Conservation (phyloP, 2,329 filamentous ascomycete species). For the Arthroderma sp. region DNA sequence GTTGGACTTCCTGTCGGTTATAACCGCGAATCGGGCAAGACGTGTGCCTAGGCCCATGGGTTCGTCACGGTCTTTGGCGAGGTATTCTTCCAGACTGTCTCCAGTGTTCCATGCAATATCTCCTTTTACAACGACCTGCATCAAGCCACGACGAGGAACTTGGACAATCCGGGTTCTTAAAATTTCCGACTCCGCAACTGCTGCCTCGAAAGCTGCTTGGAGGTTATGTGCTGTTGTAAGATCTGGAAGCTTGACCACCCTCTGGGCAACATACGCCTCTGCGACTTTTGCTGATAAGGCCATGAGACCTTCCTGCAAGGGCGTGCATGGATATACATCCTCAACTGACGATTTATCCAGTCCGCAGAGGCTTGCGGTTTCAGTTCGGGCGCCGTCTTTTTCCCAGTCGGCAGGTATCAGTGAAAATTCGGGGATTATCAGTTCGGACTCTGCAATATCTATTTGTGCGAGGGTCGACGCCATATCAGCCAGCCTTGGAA, state of each 20-base stretch:
- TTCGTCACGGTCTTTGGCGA: constrained; percentile 8
- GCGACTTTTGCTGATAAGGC: constrained; percentile 25
- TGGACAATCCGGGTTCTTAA: constrained; percentile 27
- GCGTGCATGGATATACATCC: constrained; percentile 21
- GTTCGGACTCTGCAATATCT: background rate
- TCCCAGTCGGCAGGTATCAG: constrained; percentile 8
- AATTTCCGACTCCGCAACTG: constrained; percentile 23
- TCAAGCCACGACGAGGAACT: background rate
- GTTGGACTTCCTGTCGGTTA: background rate
- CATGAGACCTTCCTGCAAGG: constrained; percentile 29
- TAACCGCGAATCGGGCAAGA: constrained; percentile 13
- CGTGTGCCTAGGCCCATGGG: constrained; percentile 14
- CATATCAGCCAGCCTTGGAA: constrained; percentile 20
- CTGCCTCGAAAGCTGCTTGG: constrained; percentile 25
- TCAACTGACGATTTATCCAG: constrained; percentile 12
- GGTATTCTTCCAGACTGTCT: constrained; percentile 8
- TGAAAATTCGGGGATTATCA: constrained; percentile 6
- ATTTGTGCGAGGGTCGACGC: constrained; percentile 11
- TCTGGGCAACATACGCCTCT: constrained; percentile 29
- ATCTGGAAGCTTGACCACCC: constrained; percentile 18
- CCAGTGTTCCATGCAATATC: constrained; percentile 12
- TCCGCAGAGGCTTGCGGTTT: constrained; percentile 9
- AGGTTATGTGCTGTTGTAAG: constrained; percentile 18
- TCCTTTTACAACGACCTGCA: constrained; percentile 16
- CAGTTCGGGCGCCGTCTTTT: constrained; percentile 4